phyloP scores from a whole-genome alignment of 1,284 basidiomycete genomes.

The Xerocomus amazonicus region DNA sequence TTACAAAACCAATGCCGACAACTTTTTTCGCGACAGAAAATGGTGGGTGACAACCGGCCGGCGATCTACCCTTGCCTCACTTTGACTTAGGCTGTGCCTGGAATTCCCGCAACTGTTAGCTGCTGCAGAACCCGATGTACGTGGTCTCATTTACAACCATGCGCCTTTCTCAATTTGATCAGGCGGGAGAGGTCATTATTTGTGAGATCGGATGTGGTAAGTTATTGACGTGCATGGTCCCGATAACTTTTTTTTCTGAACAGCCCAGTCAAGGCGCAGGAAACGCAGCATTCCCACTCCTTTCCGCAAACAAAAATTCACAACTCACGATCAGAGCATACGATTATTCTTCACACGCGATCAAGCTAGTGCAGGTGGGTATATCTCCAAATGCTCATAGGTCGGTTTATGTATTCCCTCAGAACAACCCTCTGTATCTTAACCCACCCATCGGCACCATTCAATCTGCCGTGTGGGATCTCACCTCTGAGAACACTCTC shows the following conservation, averaged over 20 bases:
- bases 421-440: constrained; percentile 72
- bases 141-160: constrained; percentile 10
- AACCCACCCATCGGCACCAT: constrained; percentile 69
- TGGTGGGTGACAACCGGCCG: constrained; percentile 46
- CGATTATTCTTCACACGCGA: constrained; percentile 89
- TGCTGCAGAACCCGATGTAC: constrained; percentile 65
- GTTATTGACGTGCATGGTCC: constrained; percentile 13
- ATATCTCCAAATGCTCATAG: neutral
- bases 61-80: constrained; percentile 12
- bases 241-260: constrained; percentile 7
- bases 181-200: constrained; percentile 76
- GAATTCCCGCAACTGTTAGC: constrained; percentile 86
- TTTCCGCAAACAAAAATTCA: constrained; percentile 82
- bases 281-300: constrained; percentile 89
- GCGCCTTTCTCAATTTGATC: constrained; percentile 8
- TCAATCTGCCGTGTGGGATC: constrained; percentile 86
- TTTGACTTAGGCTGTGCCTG: constrained; percentile 65
- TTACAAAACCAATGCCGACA: constrained; percentile 77
- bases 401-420: neutral
- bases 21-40: constrained; percentile 91
- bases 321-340: constrained; percentile 73
- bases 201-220: constrained; percentile 85
- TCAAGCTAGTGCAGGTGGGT: constrained; percentile 83
- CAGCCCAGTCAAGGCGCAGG: constrained; percentile 66
- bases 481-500: constrained; percentile 58